Conservation (phyloP, 1,284 basidiomycete species). For the Ceratobasidium sp. region DNA sequence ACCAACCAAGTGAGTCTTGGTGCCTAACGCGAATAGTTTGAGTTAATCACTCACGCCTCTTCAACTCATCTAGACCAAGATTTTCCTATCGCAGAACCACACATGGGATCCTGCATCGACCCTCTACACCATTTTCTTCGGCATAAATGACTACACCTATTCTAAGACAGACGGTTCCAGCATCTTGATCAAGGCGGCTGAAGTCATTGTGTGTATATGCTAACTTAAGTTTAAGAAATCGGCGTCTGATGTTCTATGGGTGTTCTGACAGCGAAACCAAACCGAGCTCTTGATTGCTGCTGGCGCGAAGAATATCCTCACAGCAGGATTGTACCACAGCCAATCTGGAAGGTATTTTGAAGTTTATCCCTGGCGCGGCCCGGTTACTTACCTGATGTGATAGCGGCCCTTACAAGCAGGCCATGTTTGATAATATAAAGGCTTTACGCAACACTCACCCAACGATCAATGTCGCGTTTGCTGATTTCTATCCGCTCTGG, state of each 20-base stretch:
- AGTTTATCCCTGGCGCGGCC: too few species aligned
- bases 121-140: conserved; percentile 57
- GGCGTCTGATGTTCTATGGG: too few species aligned
- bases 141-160: conserved; percentile 48
- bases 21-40: too few species aligned
- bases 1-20: conserved; percentile 40
- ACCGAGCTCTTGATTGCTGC: conserved; percentile 39
- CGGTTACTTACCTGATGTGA: background rate
- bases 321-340: conserved; percentile 41
- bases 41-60: too few species aligned
- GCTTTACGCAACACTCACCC: conserved; percentile 32
- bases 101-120: conserved; percentile 54
- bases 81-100: conserved; percentile 54
- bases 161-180: conserved; percentile 43
- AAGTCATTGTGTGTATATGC: conserved; percentile 35
- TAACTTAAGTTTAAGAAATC: too few species aligned
- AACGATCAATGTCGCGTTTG: conserved; percentile 40
- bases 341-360: conserved; percentile 41
- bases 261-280: conserved; percentile 44
- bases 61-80: conserved; percentile 44
- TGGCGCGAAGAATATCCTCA: conserved; percentile 43
- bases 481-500: conserved; percentile 42
- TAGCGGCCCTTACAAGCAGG: conserved; percentile 44
- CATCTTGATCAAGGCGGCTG: conserved; percentile 41
- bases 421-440: conserved; percentile 41